Evolutionary conservation across 2,329 filamentous ascomycete species (phyloP).

Genomic region (Daldinia sp.): DNA sequence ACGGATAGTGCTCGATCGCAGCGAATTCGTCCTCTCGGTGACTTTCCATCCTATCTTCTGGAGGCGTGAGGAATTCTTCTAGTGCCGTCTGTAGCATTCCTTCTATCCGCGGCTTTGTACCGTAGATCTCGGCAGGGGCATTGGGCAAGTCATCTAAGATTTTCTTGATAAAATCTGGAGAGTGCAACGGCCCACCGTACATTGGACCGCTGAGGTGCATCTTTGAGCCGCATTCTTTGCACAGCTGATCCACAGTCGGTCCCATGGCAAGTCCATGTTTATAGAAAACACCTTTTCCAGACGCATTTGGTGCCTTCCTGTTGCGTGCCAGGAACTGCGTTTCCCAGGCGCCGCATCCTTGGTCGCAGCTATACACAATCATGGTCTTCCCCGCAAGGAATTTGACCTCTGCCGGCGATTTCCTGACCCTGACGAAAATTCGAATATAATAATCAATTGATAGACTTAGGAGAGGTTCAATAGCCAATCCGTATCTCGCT

Average conservation of each 20-base stretch:
- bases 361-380: constrained; percentile 90
- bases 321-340: constrained; percentile 83
- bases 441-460: constrained; percentile 97
- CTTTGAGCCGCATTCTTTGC: constrained; percentile 86
- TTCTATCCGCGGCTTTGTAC: constrained; percentile 82
- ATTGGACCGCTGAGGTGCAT: constrained; percentile 93
- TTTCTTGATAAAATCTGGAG: constrained; percentile 81
- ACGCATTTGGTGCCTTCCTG: constrained; percentile 75
- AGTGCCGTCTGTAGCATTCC: constrained; percentile 92
- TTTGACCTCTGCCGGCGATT: constrained; percentile 87
- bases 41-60: constrained; percentile 44
- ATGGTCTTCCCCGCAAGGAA: constrained; percentile 92
- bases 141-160: constrained; percentile 79
- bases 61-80: constrained; percentile 71
- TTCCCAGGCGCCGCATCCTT: constrained; percentile 91
- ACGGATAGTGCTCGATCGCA: constrained; percentile 78
- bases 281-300: constrained; percentile 75
- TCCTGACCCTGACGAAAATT: constrained; percentile 85
- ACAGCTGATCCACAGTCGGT: constrained; percentile 74
- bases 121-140: constrained; percentile 77
- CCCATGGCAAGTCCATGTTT: constrained; percentile 82
- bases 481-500: constrained; percentile 85
- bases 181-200: constrained; percentile 92
- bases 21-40: constrained; percentile 66
- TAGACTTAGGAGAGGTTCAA: constrained; percentile 90